Conservation (phyloP, 2,329 filamentous ascomycete species). For the Fusarium verticillioides region DNA sequence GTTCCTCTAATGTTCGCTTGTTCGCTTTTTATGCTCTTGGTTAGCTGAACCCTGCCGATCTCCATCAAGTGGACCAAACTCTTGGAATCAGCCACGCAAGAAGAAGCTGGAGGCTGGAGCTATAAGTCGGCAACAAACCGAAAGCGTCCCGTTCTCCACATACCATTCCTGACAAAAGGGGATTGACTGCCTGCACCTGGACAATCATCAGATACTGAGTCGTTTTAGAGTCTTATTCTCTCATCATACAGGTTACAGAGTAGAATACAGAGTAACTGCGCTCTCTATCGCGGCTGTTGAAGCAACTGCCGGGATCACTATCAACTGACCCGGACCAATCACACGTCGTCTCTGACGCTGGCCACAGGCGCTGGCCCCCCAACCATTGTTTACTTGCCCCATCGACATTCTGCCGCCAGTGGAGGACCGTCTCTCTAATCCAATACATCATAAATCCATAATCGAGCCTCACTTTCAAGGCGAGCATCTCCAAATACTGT, state of each 20-base stretch:
- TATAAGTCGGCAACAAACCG: constrained; percentile 5
- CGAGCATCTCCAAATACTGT: constrained; percentile 2
- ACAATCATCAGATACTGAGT: not conserved
- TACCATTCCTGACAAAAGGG: not conserved
- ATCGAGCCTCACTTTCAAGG: constrained; percentile 30
- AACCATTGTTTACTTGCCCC: constrained; percentile 29
- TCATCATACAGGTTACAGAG: not conserved
- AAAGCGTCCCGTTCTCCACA: constrained; percentile 13
- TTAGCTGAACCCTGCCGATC: constrained; percentile 32
- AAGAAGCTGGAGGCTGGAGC: constrained; percentile 21
- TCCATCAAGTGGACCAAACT: constrained; percentile 21
- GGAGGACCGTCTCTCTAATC: not conserved
- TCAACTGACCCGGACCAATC: constrained; percentile 29
- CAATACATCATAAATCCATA: constrained; percentile 21
- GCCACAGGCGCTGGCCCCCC: constrained; percentile 34
- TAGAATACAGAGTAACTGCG: not conserved
- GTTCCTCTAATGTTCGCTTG: not conserved
- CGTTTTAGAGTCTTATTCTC: not conserved
- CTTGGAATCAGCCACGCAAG: constrained; percentile 16
- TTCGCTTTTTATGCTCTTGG: not conserved
- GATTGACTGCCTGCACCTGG: not conserved
- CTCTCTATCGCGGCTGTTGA: not conserved
- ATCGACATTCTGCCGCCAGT: constrained; percentile 9
- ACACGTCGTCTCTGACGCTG: constrained; percentile 4
- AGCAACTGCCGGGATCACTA: constrained; percentile 11